Evolutionary conservation across 768 basidiomycete species (phyloP).

Genomic region (Psilocybe sp.): DNA sequence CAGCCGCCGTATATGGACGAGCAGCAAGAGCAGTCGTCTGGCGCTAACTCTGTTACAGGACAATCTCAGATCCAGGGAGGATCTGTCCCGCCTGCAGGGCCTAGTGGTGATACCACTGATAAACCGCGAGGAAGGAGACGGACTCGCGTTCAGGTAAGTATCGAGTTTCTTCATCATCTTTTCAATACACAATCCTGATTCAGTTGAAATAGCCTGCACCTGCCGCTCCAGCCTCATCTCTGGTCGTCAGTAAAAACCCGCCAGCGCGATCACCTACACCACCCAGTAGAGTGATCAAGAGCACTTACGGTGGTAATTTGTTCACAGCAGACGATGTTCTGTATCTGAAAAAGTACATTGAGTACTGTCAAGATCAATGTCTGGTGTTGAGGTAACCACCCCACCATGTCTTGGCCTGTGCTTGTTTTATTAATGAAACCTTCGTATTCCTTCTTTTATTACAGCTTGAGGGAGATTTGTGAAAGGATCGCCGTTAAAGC

Average conservation of each 20-base stretch:
- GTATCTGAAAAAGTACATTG: conserved; percentile 86
- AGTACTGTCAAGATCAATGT: conserved; percentile 87
- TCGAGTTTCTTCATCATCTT: conserved; percentile 3
- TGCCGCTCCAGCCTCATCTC: conserved; percentile 61
- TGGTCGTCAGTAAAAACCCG: conserved; percentile 67
- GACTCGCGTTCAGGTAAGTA: conserved; percentile 51
- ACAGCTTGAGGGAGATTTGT: conserved; percentile 77
- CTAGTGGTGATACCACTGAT: conserved; percentile 26
- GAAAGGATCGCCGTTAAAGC: conserved; percentile 87
- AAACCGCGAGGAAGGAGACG: conserved; percentile 69
- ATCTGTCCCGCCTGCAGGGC: conserved; percentile 9
- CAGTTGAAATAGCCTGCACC: conserved; percentile 45
- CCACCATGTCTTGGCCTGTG: not conserved
- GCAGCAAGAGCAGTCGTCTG: conserved; percentile 22
- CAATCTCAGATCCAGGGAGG: conserved; percentile 31
- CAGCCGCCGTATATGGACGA: conserved; percentile 51
- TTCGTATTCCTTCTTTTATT: not conserved
- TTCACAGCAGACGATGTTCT: conserved; percentile 82
- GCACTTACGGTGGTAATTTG: conserved; percentile 85
- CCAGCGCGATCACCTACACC: conserved; percentile 82
- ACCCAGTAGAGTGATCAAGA: conserved; percentile 80
- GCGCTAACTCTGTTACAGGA: conserved; percentile 17
- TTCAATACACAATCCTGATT: conserved; percentile 3
- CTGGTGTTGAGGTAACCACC: conserved; percentile 67
- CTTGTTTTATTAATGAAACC: not conserved